phyloP scores from a whole-genome alignment of 2,329 filamentous ascomycete species.

The Nemania sp. region DNA sequence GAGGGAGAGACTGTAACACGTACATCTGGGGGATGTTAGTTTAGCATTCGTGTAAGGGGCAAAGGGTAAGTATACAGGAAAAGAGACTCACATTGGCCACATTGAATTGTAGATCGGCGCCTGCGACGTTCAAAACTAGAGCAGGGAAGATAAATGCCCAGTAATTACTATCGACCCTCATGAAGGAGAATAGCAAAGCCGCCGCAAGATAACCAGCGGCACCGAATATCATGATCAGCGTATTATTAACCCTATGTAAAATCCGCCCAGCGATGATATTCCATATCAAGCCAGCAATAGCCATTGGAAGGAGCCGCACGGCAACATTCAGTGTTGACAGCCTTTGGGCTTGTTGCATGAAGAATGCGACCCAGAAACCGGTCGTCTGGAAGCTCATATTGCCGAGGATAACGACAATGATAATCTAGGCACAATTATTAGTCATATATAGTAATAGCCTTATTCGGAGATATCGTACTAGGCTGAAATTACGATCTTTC shows the following conservation, averaged over 20 bases:
- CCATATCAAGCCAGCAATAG: slow-evolving; percentile 70
- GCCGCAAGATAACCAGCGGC: slow-evolving; percentile 55
- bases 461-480: slow-evolving; percentile 56
- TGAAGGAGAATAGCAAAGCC: slow-evolving; percentile 67
- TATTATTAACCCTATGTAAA: slow-evolving; percentile 74
- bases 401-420: slow-evolving; percentile 68
- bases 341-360: slow-evolving; percentile 69
- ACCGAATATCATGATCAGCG: slow-evolving; percentile 65
- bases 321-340: slow-evolving; percentile 69
- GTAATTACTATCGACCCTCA: slow-evolving; percentile 66
- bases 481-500: slow-evolving; percentile 72
- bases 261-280: slow-evolving; percentile 72
- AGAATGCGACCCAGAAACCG: slow-evolving; percentile 73
- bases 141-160: slow-evolving; percentile 75
- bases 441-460: slow-evolving; percentile 17
- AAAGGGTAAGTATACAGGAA: not conserved
- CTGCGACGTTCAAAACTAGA: slow-evolving; percentile 70
- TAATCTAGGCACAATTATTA: slow-evolving; percentile 56
- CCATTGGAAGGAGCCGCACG: slow-evolving; percentile 73
- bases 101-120: slow-evolving; percentile 77
- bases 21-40: slow-evolving; percentile 65
- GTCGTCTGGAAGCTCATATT: slow-evolving; percentile 72
- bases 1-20: slow-evolving; percentile 73
- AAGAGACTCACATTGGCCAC: slow-evolving; percentile 70
- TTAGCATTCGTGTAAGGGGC: slow-evolving; percentile 8